Conservation (phyloP, 2,329 filamentous ascomycete species). For the Botrytis byssoidea region DNA sequence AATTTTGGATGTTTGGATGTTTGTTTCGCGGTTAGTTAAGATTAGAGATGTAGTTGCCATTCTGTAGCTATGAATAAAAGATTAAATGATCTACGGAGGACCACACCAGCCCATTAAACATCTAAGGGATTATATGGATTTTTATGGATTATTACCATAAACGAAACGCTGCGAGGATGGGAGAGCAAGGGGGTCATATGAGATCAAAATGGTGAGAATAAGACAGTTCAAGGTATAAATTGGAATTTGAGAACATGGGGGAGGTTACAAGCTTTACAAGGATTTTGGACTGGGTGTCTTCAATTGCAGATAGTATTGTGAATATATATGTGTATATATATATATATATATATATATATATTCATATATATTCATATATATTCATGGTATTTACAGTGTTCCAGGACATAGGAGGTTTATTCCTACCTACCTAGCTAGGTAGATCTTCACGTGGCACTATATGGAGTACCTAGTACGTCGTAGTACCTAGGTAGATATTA, state of each 20-base stretch:
- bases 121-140: background rate
- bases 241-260: background rate
- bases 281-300: background rate
- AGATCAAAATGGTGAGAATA: background rate
- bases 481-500: background rate
- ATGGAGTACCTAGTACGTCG: background rate
- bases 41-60: background rate
- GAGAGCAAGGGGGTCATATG: background rate
- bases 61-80: background rate
- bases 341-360: background rate
- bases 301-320: background rate
- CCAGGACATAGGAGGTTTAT: background rate
- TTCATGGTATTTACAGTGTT: background rate
- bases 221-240: background rate
- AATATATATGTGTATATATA: no score
- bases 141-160: background rate
- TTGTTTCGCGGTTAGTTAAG: slow-evolving; percentile 1
- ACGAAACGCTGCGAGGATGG: background rate
- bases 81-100: slow-evolving; percentile 12
- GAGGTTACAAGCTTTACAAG: background rate
- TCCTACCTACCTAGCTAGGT: no score
- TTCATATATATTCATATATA: background rate
- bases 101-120: background rate
- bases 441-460: background rate
- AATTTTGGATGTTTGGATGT: background rate